Percentiles rank a stretch among this genome's conserved stretches.
phyloP scores from a whole-genome alignment of 2,329 filamentous ascomycete species.

The Paraconiothyrium sp. region DNA sequence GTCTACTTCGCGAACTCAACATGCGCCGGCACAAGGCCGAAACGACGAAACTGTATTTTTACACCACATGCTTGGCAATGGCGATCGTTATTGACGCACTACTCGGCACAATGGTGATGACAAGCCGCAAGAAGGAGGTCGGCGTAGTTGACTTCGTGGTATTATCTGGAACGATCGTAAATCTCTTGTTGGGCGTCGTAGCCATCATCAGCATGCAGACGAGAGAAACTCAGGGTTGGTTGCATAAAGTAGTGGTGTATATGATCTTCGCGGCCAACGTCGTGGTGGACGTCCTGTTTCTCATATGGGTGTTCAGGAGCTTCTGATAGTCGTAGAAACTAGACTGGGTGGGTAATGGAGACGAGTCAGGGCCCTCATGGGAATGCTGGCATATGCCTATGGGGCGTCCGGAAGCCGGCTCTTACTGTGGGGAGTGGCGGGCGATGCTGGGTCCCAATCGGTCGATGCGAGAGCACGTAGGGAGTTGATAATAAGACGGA shows the following conservation, averaged over 20 bases:
- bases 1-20: constrained; percentile 47
- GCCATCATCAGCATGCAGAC: constrained; percentile 45
- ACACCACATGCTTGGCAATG: constrained; percentile 64
- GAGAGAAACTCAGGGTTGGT: constrained; percentile 39
- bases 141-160: constrained; percentile 80
- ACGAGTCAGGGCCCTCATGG: not conserved
- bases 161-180: constrained; percentile 73
- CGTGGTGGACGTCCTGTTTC: constrained; percentile 39
- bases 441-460: not conserved
- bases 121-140: constrained; percentile 72
- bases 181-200: constrained; percentile 57
- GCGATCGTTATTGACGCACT: constrained; percentile 72
- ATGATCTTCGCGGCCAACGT: constrained; percentile 37
- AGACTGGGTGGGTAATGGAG: not conserved
- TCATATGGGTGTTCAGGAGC: constrained; percentile 39
- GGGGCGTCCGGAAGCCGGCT: not conserved
- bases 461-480: not conserved
- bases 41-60: constrained; percentile 47
- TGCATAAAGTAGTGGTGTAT: constrained; percentile 43
- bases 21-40: constrained; percentile 44
- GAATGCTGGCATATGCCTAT: not conserved
- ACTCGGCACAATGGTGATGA: constrained; percentile 71
- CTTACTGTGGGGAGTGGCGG: not conserved
- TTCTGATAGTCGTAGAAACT: constrained; percentile 2
- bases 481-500: not conserved